Evolutionary conservation across 1,139 yeast species (phyloP).

Genomic region (Yamadazyma atmosphaerica): DNA sequence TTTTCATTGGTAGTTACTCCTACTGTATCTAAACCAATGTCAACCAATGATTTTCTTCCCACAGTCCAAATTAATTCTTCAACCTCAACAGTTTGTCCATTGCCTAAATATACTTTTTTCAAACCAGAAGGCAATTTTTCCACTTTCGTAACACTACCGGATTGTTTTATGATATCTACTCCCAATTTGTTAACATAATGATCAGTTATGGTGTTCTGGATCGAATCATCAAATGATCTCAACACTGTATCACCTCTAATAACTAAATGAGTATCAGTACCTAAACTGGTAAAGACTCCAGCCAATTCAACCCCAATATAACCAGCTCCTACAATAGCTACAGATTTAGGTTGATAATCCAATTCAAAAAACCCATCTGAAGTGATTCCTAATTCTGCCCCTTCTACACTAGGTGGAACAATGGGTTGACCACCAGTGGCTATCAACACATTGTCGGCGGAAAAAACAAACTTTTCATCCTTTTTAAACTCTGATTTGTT

Average conservation of each 20-base stretch:
- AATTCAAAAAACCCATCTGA: constrained; percentile 91
- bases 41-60: constrained; percentile 79
- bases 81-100: constrained; percentile 61
- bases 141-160: constrained; percentile 56
- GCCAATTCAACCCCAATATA: constrained; percentile 95
- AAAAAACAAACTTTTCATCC: constrained; percentile 57
- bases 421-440: constrained; percentile 94
- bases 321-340: constrained; percentile 97
- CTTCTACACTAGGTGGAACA: constrained; percentile 69
- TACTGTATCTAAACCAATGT: constrained; percentile 73
- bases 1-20: constrained; percentile 64
- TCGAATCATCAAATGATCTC: constrained; percentile 81
- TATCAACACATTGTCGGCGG: constrained; percentile 80
- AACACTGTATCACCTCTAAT: constrained; percentile 90
- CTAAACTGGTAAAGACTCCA: constrained; percentile 88
- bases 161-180: constrained; percentile 69
- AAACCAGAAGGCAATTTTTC: constrained; percentile 62
- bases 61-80: constrained; percentile 90
- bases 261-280: constrained; percentile 82
- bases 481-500: constrained; percentile 24
- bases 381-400: constrained; percentile 79
- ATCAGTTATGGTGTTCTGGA: constrained; percentile 77
- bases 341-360: constrained; percentile 80
- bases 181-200: constrained; percentile 76
- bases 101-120: constrained; percentile 58